Conservation (phyloP, 192 early-diverging fungal species). For the Chytriomyces confervae region DNA sequence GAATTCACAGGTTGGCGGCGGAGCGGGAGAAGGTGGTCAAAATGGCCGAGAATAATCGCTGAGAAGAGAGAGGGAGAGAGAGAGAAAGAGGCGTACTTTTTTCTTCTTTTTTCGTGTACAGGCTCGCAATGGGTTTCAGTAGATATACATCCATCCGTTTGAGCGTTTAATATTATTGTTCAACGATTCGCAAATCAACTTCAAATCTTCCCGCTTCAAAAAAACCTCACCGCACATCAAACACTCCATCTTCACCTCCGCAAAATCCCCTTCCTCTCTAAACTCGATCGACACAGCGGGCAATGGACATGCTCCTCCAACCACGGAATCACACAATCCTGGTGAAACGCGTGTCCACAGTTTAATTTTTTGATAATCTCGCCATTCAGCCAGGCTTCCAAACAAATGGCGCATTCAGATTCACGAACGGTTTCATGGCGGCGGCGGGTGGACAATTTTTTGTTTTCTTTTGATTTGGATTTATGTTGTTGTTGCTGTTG, state of each 20-base stretch:
- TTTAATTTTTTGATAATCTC: slow-evolving; percentile 15
- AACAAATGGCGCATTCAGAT: slow-evolving; percentile 32
- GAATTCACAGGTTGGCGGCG: not conserved
- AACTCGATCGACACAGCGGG: not conserved
- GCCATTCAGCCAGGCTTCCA: slow-evolving; percentile 20
- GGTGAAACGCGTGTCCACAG: slow-evolving; percentile 27
- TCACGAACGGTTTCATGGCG: slow-evolving; percentile 15
- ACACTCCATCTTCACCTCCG: too few species aligned
- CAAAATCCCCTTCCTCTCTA: too few species aligned
- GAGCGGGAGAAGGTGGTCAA: not conserved
- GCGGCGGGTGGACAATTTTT: not conserved
- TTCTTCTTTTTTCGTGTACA: too few species aligned
- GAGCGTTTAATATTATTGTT: too few species aligned
- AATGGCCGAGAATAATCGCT: too few species aligned
- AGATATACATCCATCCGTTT: too few species aligned
- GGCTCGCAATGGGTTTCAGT: too few species aligned
- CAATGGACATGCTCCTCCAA: slow-evolving; percentile 25
- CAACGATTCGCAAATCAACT: too few species aligned
- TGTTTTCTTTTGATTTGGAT: not conserved
- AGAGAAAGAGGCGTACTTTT: too few species aligned
- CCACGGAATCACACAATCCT: slow-evolving; percentile 25
- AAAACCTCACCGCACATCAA: too few species aligned
- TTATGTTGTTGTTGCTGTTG: not conserved
- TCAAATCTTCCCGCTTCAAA: too few species aligned
- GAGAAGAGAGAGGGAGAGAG: too few species aligned